These are phyloP conservation scores for Scheffersomyces spartinae DNA, from an alignment of 805 yeast genomes.

Conservation along the genomic window DNA sequence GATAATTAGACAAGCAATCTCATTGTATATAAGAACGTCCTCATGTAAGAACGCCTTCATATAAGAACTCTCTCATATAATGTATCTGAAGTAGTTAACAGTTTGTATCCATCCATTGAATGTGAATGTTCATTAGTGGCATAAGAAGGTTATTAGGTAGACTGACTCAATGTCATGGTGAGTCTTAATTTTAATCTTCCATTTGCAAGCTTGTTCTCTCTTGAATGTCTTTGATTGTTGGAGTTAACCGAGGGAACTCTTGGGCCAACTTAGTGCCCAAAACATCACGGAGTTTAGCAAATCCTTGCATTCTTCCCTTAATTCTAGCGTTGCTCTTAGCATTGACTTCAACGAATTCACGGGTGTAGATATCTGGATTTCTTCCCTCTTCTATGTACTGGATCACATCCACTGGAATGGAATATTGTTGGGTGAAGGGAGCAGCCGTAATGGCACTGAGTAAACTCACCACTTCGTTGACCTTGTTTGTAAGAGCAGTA, in stretches of 20 bases:
- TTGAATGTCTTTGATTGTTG: conserved; percentile 45
- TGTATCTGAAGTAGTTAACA: no score
- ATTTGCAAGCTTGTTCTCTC: conserved; percentile 31
- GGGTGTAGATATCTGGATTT: conserved; percentile 92
- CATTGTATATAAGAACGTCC: no score
- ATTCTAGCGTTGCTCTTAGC: conserved; percentile 79
- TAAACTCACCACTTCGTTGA: conserved; percentile 31
- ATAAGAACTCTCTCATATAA: no score
- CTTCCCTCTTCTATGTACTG: conserved; percentile 92
- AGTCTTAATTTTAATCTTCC: no score
- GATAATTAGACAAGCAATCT: no score
- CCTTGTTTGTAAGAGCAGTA: conserved; percentile 26
- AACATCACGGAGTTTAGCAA: conserved; percentile 47
- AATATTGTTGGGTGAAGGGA: conserved; percentile 22
- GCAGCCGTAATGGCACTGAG: conserved; percentile 20
- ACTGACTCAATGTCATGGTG: no score
- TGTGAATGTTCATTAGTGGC: no score
- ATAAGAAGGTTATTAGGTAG: no score
- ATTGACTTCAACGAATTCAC: conserved; percentile 94
- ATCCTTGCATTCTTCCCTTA: conserved; percentile 72
- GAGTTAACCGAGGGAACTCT: conserved; percentile 70
- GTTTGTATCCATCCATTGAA: no score
- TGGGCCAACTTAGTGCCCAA: conserved; percentile 58
- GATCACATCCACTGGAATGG: conserved; percentile 75
- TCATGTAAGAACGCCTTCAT: no score